These are phyloP conservation scores for Papiliotrema nemorosa DNA, from an alignment of 1,284 basidiomycete species.

Conservation along the genomic window DNA sequence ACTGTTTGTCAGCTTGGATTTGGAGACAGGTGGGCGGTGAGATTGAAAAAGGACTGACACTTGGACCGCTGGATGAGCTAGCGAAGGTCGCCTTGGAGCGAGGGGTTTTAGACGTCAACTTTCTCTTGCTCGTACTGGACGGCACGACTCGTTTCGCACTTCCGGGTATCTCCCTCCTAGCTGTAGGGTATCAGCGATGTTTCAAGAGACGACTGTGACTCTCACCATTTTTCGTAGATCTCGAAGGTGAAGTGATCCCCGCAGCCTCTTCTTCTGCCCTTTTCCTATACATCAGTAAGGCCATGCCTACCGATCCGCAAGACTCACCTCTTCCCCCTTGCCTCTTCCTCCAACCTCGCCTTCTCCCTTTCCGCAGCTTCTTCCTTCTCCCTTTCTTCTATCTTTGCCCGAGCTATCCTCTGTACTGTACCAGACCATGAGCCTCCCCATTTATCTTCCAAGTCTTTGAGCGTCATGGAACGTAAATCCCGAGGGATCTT, in stretches of 20 bases:
- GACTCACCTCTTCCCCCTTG: conserved; percentile 37
- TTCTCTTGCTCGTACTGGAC: not conserved
- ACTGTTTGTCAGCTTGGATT: conserved; percentile 12
- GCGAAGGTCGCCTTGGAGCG: not conserved
- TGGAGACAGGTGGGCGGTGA: not conserved
- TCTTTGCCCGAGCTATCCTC: conserved; percentile 32
- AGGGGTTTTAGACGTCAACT: conserved; percentile 1
- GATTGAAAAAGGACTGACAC: not conserved
- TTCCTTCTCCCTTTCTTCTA: conserved; percentile 27
- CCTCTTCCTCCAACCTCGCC: conserved; percentile 21
- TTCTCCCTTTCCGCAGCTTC: conserved; percentile 26
- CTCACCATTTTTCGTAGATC: conserved; percentile 13
- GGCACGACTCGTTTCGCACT: not conserved
- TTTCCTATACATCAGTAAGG: conserved; percentile 8
- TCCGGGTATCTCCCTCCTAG: not conserved
- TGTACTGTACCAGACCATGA: conserved; percentile 40
- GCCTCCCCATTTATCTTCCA: conserved; percentile 44
- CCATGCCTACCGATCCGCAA: not conserved
- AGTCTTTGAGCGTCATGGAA: conserved; percentile 41
- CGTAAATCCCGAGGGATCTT: conserved; percentile 43
- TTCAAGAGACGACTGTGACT: not conserved
- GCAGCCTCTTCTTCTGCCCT: conserved; percentile 3
- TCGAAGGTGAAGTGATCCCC: not conserved
- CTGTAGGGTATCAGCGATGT: not conserved
- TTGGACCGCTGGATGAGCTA: not conserved